Evolutionary conservation across 164 flowering plant species (phyloP), one percentile per base, ranked within the genome.

Genomic region (Vitis rupestris): DNA sequence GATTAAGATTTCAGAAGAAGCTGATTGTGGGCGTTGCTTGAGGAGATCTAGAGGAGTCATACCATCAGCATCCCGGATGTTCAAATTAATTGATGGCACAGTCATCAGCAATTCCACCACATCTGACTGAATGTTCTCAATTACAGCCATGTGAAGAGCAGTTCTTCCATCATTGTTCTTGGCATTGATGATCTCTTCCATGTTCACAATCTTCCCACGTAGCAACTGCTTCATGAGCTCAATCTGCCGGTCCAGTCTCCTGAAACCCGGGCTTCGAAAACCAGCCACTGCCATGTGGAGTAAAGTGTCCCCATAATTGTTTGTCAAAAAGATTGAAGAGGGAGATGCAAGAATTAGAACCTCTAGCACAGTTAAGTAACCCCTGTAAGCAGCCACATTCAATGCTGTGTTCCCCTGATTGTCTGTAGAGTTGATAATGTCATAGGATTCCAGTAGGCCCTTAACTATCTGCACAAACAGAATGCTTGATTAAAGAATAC

Each of bases 201-300:
- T 65, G 68, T 84, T 64, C 6, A 81, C 71, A 51, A 85, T 64
- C 29, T 80, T 80, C 12, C 90, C 90, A 48, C 68, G 23, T 8
- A 85, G 74, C 64, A 94, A 72, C 56, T 78, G 72, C 73, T 84
- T 84, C 81, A 92, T 79, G 66, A 94, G 93, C 74, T 87, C 89
- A 48, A 85, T 82, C 68, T 90, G 99, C 27, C 70, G 75, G 79
- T 94, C 97, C 67, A 91, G 70, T 74, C 95, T 76, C 11, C 84
- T 84, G 75, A 94, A 94, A 8, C 95, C 91, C 49, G 93, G 94
- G 60, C 84, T 75, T 27, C 85, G 73, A 67, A 92, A 94, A 47
- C 99, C 95, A 56, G 97, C 80, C 31, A 94, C 90, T 9, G 90
- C 97, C 89, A 87, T 79, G 64, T 92, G 99, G 63, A 94, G 87